Evolutionary conservation across 305 asterid genomes (phyloP), one percentile per base, ranked within the genome.

Genomic region (Fraxinus nigra): DNA sequence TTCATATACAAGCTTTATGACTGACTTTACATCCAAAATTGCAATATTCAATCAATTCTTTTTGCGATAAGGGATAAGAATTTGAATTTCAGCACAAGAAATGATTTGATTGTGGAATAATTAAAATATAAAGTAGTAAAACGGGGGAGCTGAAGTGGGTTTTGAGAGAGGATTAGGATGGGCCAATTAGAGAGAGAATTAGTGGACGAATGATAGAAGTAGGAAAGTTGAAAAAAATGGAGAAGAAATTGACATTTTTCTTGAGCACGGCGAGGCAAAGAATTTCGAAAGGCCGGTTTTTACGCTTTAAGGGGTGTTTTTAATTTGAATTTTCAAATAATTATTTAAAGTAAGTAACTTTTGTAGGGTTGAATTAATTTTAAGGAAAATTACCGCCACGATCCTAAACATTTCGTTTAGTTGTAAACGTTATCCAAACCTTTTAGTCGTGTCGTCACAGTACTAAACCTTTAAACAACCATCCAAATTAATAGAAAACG

Each of bases 171-270:
- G 83, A 81, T 79, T 77, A 40, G 86, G 84, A 83, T 78, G 77
- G 90, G 70, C 79, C 74, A 81, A 83, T 86, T 83, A 24, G 85
- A 63, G 37, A 78, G 79, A 54, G 75, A 59, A 38, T 38, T 30
- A 73, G 73, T 67, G 74, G 74, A 11, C 32, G 74, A 24, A 63
- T 8, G 16, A 59, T 20, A 18, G 13, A 20, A 22, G 32, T 59
- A 59, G 26, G 22, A 43, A 51, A 78, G 81, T 76, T 76, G 76
- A 81, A 8, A n/a, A 84, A 78, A 70, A 67, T 76, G 87, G 82
- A 78, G 85, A 11, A n/a, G 22, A n/a, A 54, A 16, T n/a, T n/a
- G 24, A 54, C 26, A n/a, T 14, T 54, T 54, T n/a, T n/a, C 65
- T 1, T 54, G 11, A 38, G 10, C 10, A 38, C 46, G 46, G 46